Evolutionary conservation across 176 grass and related monocot genomes (phyloP).

Genomic region (Oryza meyeriana): DNA sequence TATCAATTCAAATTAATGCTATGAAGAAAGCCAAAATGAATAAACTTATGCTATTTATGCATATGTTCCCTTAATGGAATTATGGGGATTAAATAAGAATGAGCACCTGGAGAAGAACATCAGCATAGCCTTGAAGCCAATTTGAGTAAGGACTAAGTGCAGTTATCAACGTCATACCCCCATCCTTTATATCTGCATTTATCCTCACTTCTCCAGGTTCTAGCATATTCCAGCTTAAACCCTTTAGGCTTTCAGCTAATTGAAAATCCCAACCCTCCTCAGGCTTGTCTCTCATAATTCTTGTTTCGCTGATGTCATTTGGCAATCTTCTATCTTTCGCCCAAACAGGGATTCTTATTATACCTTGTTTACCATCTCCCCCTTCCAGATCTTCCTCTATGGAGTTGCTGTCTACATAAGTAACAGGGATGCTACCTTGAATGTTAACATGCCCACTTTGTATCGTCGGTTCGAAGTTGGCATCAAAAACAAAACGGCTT

Average conservation of each 20-base stretch:
- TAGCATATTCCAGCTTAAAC: conserved; percentile 90
- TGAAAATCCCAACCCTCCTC: conserved; percentile 95
- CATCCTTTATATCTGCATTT: conserved; percentile 98
- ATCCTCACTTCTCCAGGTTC: conserved; percentile 87
- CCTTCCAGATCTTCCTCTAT: conserved; percentile 62
- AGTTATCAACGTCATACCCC: conserved; percentile 92
- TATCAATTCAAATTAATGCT: not conserved
- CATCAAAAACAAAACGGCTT: conserved; percentile 89
- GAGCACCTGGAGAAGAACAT: conserved; percentile 86
- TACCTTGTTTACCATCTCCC: conserved; percentile 52
- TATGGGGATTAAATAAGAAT: conserved; percentile 25
- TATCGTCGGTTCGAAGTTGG: conserved; percentile 82
- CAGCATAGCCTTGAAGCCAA: conserved; percentile 96
- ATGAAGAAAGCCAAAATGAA: not conserved
- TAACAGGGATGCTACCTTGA: conserved; percentile 90
- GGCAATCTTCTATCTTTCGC: conserved; percentile 61
- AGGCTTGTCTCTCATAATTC: conserved; percentile 67
- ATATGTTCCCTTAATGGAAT: conserved; percentile 4
- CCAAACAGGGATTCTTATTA: conserved; percentile 91
- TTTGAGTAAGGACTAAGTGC: conserved; percentile 87
- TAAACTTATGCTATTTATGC: not conserved
- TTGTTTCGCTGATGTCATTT: conserved; percentile 76
- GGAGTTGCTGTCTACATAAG: conserved; percentile 69
- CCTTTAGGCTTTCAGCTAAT: conserved; percentile 94
- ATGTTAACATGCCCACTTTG: conserved; percentile 97